Conservation (phyloP, 1,284 basidiomycete genomes). For the Boletus coffeatus region DNA sequence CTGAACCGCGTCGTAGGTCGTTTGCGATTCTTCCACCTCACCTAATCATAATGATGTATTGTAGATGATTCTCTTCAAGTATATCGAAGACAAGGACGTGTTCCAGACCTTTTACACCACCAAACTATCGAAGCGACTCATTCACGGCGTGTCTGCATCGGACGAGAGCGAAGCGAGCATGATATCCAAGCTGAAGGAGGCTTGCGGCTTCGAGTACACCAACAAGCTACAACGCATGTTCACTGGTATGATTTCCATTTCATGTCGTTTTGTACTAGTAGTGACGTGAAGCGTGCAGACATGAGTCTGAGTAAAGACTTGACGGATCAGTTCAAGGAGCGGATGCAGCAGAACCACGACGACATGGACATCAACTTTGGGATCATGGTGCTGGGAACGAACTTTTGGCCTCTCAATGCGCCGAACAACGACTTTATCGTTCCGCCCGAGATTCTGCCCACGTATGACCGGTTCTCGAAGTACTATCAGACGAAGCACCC, state of each 20-base stretch:
- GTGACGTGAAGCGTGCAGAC: slow-evolving; percentile 45
- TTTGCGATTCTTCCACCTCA: not conserved
- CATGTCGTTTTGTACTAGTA: not conserved
- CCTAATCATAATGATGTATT: not conserved
- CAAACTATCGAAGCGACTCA: slow-evolving; percentile 92
- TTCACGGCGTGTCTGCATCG: slow-evolving; percentile 89
- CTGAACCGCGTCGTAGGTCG: slow-evolving; percentile 82
- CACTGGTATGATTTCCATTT: slow-evolving; percentile 55
- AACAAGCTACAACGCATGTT: slow-evolving; percentile 99
- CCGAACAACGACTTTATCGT: slow-evolving; percentile 85
- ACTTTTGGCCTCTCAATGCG: slow-evolving; percentile 93
- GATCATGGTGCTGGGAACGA: slow-evolving; percentile 92
- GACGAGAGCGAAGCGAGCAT: slow-evolving; percentile 98
- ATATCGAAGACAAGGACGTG: slow-evolving; percentile 98
- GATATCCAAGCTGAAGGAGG: slow-evolving; percentile 99
- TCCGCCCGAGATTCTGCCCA: slow-evolving; percentile 81
- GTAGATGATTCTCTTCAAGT: slow-evolving; percentile 99
- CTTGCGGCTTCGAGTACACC: slow-evolving; percentile 98
- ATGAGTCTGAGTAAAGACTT: slow-evolving; percentile 96
- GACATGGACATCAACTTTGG: slow-evolving; percentile 89
- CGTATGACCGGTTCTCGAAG: slow-evolving; percentile 88
- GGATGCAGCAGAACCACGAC: slow-evolving; percentile 80
- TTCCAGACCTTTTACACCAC: slow-evolving; percentile 99
- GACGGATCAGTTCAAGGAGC: slow-evolving; percentile 95
- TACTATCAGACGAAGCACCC: slow-evolving; percentile 95